A percentile compares a stretch with the other conserved stretches of the same genome.
These are phyloP conservation scores for Phytophthora tubulina DNA, from an alignment of 352 stramenopile genomes.

Conservation along the genomic window DNA sequence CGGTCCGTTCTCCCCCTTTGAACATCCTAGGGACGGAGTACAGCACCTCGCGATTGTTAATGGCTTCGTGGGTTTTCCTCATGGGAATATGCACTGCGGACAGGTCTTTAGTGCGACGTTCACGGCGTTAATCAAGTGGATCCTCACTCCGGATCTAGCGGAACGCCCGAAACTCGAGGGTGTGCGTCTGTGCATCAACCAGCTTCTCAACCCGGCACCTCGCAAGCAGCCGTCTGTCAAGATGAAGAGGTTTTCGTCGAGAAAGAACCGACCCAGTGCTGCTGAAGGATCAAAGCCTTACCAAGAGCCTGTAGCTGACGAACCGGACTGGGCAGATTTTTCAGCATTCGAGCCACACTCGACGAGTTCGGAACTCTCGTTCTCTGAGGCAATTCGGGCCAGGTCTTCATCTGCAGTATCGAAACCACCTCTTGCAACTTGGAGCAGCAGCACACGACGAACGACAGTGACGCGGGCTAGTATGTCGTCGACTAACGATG, in stretches of 20 bases:
- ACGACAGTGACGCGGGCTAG: slow-evolving; percentile 13
- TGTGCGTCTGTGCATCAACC: slow-evolving; percentile 44
- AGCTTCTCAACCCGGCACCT: slow-evolving; percentile 28
- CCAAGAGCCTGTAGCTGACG: slow-evolving; percentile 13
- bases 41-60: slow-evolving; percentile 71
- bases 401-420: slow-evolving; percentile 7
- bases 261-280: slow-evolving; percentile 7
- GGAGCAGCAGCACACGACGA: slow-evolving; percentile 11
- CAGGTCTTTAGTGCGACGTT: slow-evolving; percentile 69
- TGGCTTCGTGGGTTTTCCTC: slow-evolving; percentile 64
- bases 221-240: slow-evolving; percentile 20
- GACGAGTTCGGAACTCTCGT: slow-evolving; percentile 16
- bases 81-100: slow-evolving; percentile 25
- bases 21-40: slow-evolving; percentile 67
- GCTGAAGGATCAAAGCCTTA: not conserved
- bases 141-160: slow-evolving; percentile 68
- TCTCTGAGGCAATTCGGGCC: slow-evolving; percentile 13
- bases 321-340: slow-evolving; percentile 44
- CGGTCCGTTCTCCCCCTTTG: slow-evolving; percentile 91
- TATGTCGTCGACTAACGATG: slow-evolving; percentile 11
- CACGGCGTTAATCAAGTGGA: slow-evolving; percentile 70
- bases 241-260: slow-evolving; percentile 16
- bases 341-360: slow-evolving; percentile 29
- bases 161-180: slow-evolving; percentile 71
- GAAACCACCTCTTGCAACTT: slow-evolving; percentile 12